phyloP scores from a whole-genome alignment of 192 early-diverging fungal genomes.

The Piromyces finnis region DNA sequence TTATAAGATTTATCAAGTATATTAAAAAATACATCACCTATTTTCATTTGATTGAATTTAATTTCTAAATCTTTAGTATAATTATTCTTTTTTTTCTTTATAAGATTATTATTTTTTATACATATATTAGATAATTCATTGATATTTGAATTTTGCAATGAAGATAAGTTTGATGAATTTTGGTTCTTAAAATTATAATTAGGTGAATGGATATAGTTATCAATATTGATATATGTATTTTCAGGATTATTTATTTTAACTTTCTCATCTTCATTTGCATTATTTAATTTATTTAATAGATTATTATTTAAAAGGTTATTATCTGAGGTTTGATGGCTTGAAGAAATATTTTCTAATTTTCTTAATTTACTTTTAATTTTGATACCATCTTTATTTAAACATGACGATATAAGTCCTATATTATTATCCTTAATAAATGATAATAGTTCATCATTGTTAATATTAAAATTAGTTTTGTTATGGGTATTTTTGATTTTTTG shows the following conservation, averaged over 20 bases:
- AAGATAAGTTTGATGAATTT: too few relatives aligned
- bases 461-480: neutral
- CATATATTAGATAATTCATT: too few relatives aligned
- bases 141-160: too few relatives aligned
- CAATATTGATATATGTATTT: too few relatives aligned
- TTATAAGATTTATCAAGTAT: neutral
- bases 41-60: neutral
- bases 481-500: neutral
- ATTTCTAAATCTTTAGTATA: too few relatives aligned
- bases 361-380: neutral
- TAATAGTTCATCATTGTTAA: neutral
- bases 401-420: neutral
- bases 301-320: neutral
- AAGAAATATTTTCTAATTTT: neutral
- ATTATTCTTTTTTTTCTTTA: too few relatives aligned
- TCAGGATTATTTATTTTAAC: too few relatives aligned
- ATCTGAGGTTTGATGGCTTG: neutral
- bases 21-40: neutral
- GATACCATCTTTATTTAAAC: neutral
- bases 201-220: too few relatives aligned
- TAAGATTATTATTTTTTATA: too few relatives aligned
- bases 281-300: too few relatives aligned
- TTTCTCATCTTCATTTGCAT: too few relatives aligned
- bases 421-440: neutral
- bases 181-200: too few relatives aligned